Evolutionary conservation across 2,329 filamentous ascomycete genomes (phyloP).

Genomic region (Aureobasidium sp.): DNA sequence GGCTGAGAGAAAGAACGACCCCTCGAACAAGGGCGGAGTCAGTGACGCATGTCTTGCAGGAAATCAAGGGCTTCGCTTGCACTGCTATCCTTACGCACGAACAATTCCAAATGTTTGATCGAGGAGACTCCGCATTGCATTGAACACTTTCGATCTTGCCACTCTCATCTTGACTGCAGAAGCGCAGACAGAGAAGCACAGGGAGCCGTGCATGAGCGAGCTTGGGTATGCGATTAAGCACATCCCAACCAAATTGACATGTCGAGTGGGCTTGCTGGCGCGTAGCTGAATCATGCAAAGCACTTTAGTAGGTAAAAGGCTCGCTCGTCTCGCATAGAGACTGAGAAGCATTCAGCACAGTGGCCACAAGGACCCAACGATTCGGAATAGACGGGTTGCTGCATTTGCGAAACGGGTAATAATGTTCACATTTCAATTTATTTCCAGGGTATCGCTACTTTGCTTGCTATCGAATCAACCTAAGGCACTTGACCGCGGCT

Average conservation of each 20-base stretch:
- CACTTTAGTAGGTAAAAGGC: not conserved
- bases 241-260: too few species aligned
- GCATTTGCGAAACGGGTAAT: not conserved
- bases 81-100: not conserved
- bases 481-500: not conserved
- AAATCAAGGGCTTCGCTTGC: not conserved
- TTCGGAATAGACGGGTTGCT: not conserved
- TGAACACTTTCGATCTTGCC: not conserved
- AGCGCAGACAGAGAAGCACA: not conserved
- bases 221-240: not conserved
- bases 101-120: constrained; percentile 3
- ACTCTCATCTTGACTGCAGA: too few species aligned
- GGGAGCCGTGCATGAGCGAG: not conserved
- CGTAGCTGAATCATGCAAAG: constrained; percentile 3
- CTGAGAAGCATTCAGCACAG: not conserved
- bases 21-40: not conserved
- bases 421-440: not conserved
- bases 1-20: not conserved
- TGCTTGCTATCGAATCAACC: not conserved
- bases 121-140: not conserved
- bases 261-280: not conserved
- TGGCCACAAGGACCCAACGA: not conserved
- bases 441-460: not conserved
- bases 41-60: constrained; percentile 2
- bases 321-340: constrained; percentile 1